Percentiles rank a stretch among this genome's conserved stretches.
These are phyloP conservation scores for Pichia sp. DNA, from an alignment of 1,139 yeast species.

Conservation along the genomic window DNA sequence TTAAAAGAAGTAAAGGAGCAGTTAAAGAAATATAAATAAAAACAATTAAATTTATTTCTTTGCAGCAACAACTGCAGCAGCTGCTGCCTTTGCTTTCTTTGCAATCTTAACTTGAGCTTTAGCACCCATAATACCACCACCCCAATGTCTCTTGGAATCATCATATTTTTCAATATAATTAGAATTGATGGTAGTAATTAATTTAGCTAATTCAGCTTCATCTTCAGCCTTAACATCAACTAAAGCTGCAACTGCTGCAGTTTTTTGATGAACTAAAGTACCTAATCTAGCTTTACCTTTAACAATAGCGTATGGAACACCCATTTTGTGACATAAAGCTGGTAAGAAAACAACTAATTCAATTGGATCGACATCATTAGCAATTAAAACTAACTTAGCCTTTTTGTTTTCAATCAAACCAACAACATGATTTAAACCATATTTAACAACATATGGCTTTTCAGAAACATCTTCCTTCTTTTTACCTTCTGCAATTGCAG, in stretches of 20 bases:
- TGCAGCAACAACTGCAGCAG: constrained; percentile 28
- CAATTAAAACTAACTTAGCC: constrained; percentile 93
- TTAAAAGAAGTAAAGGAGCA: neutral
- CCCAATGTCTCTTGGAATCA: constrained; percentile 97
- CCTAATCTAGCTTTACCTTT: constrained; percentile 99
- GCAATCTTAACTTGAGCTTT: constrained; percentile 74
- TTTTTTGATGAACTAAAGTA: constrained; percentile 94
- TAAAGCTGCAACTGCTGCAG: constrained; percentile 93
- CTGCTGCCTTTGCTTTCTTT: constrained; percentile 40
- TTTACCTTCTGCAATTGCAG: constrained; percentile 97
- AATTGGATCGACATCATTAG: constrained; percentile 98
- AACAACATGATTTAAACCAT: constrained; percentile 98
- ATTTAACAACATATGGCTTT: constrained; percentile 93
- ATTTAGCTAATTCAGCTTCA: constrained; percentile 88
- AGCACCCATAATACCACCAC: constrained; percentile 97
- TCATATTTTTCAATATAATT: constrained; percentile 92
- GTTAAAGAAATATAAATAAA: neutral
- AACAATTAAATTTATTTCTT: constrained; percentile 5
- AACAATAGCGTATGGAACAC: constrained; percentile 97
- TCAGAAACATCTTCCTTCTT: constrained; percentile 91
- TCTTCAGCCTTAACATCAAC: constrained; percentile 92
- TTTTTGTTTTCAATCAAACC: constrained; percentile 95
- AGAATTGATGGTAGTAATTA: constrained; percentile 85
- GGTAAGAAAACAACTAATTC: constrained; percentile 95
- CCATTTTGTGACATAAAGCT: constrained; percentile 98